Evolutionary conservation across 2,329 filamentous ascomycete genomes (phyloP), one percentile per base, ranked within the genome.

Genomic region (Colletotrichum euphorbiae): DNA sequence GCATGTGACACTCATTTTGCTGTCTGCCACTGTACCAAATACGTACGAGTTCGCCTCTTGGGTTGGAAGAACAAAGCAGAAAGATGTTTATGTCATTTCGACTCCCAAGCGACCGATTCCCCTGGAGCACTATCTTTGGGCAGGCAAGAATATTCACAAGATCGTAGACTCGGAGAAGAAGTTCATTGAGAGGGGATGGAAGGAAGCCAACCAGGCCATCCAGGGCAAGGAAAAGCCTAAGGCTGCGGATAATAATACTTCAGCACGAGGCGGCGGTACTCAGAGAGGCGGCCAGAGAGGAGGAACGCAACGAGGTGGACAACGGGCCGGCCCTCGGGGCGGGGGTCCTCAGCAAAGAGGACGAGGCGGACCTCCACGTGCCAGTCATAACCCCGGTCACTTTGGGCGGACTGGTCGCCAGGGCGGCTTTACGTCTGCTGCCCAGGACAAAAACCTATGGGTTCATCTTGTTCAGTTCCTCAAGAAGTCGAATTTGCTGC

Each of bases 31-130:
- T 1, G 96, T 99, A 0, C 96, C 96, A 2, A 99, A 99, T 77
- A 98, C 96, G 0, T 89, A 98, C 71, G 96, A 99, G 77, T 99
- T 99, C 74, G 96, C 96, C 1, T 98, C 94, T 0, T 99, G 96
- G 96, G 95, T 99, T 24, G 96, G 96, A 11, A 88, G 96, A 57
- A 99, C 96, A 0, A 99, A 99, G 81, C 95, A 97, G 81, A 98
- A 98, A 80, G 93, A 99, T 75, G 98, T 99, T 38, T 99, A 98
- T 77, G 96, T 99, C 73, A 99, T 99, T 62, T 98, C 96, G 0
- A 99, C 96, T 0, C 91, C 94, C 0, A 99, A 99, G 79, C 89
- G 96, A 67, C 96, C 96, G 0, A 93, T 99, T 0, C 96, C 96
- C 0, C 82, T 99, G 2, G 96, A 99, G 74, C 96, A 99, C 78